Evolutionary conservation across 441 rosid genomes (phyloP).

Genomic region (Populus tomentosa): DNA sequence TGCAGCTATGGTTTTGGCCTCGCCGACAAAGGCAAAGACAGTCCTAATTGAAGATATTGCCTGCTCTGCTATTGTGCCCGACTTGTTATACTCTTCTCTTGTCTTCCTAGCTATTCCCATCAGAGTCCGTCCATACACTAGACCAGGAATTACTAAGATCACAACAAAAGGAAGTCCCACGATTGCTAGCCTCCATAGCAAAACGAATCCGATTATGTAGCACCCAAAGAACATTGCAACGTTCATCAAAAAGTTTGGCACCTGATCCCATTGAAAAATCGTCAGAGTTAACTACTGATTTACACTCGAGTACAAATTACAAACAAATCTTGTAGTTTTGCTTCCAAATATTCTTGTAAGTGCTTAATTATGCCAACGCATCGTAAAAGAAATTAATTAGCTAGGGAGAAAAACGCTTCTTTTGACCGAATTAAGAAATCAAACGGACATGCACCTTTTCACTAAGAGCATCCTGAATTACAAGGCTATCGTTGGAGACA

Average conservation of each 20-base stretch:
- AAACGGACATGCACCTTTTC: constrained; percentile 46
- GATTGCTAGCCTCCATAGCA: constrained; percentile 66
- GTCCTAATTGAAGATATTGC: constrained; percentile 71
- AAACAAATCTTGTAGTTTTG: neutral
- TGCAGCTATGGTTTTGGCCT: constrained; percentile 43
- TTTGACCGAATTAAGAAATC: neutral
- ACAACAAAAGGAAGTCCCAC: constrained; percentile 63
- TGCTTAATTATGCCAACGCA: neutral
- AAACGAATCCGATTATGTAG: constrained; percentile 47
- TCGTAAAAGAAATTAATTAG: neutral
- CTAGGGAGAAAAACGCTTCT: neutral
- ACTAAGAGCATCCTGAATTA: constrained; percentile 74
- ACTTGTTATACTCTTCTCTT: constrained; percentile 62
- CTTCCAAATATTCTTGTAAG: neutral
- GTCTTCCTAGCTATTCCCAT: constrained; percentile 56
- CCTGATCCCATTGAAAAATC: constrained; percentile 23
- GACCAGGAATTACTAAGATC: constrained; percentile 62
- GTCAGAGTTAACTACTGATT: neutral
- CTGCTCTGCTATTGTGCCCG: constrained; percentile 67
- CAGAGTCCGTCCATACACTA: constrained; percentile 65
- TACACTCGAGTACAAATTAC: neutral
- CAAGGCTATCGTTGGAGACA: constrained; percentile 64
- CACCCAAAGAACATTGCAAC: constrained; percentile 44
- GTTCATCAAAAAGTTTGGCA: constrained; percentile 64
- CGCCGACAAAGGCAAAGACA: constrained; percentile 68